Conservation (phyloP, 2,329 filamentous ascomycete genomes). For the Aaosphaeria arxii region DNA sequence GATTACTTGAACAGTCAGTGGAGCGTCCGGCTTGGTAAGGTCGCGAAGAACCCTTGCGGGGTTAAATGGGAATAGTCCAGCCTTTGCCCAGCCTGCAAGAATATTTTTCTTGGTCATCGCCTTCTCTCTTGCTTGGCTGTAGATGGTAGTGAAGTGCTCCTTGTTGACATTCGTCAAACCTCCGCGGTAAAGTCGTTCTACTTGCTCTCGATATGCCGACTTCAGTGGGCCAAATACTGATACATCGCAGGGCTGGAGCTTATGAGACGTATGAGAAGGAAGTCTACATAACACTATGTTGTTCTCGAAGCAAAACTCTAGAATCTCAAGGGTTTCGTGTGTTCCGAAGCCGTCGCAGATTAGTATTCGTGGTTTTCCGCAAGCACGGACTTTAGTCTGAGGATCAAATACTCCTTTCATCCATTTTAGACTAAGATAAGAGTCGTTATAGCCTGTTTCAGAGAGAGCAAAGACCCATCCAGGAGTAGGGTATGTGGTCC, state of each 20-base stretch:
- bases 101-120: constrained; percentile 25
- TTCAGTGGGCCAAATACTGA: background rate
- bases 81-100: constrained; percentile 14
- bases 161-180: constrained; percentile 1
- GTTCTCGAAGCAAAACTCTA: background rate
- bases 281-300: background rate
- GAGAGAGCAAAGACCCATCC: background rate
- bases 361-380: background rate
- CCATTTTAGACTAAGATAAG: background rate
- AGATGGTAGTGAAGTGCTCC: constrained; percentile 20
- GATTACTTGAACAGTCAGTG: too few species aligned
- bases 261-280: background rate
- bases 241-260: background rate
- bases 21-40: background rate
- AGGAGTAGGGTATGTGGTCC: background rate
- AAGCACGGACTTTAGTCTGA: background rate
- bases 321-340: background rate
- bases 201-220: background rate
- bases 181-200: background rate
- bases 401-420: background rate
- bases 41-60: background rate
- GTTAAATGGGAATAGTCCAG: constrained; percentile 11
- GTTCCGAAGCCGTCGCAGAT: background rate
- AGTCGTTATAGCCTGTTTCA: background rate
- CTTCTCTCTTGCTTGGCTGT: constrained; percentile 13